These are phyloP conservation scores for Amaranthus palmeri DNA, from an alignment of 148 eudicot species.

Conservation along the genomic window DNA sequence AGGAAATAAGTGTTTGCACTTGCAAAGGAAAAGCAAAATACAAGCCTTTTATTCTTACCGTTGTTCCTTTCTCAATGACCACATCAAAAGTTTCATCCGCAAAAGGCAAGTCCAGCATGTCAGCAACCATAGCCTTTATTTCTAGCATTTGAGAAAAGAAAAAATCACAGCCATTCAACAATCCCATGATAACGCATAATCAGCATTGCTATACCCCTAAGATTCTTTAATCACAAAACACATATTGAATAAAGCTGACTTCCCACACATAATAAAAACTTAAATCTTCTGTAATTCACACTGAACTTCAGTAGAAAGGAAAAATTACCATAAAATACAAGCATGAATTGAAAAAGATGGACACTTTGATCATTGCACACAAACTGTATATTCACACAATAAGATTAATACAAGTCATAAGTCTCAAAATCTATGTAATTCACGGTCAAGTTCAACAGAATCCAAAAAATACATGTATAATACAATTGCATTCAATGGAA, in stretches of 20 bases:
- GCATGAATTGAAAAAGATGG: neutral
- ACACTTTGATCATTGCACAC: neutral
- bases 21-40: neutral
- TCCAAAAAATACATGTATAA: too few species aligned
- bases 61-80: conserved; percentile 96
- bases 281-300: neutral
- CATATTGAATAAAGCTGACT: neutral
- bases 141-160: conserved; percentile 29
- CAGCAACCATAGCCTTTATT: conserved; percentile 80
- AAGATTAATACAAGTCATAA: neutral
- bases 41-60: conserved; percentile 43
- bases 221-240: neutral
- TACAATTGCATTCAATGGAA: too few species aligned
- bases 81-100: conserved; percentile 72
- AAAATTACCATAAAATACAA: neutral
- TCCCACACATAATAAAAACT: neutral
- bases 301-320: neutral
- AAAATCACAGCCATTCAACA: neutral
- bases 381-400: neutral
- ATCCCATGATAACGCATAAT: neutral
- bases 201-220: neutral
- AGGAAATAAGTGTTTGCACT: conserved; percentile 1
- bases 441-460: neutral
- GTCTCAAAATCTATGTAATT: too few species aligned
- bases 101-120: conserved; percentile 90